Evolutionary conservation across 140 eudicot genomes (phyloP), one percentile per base, ranked within the genome.

Genomic region (Cichorium intybus): DNA sequence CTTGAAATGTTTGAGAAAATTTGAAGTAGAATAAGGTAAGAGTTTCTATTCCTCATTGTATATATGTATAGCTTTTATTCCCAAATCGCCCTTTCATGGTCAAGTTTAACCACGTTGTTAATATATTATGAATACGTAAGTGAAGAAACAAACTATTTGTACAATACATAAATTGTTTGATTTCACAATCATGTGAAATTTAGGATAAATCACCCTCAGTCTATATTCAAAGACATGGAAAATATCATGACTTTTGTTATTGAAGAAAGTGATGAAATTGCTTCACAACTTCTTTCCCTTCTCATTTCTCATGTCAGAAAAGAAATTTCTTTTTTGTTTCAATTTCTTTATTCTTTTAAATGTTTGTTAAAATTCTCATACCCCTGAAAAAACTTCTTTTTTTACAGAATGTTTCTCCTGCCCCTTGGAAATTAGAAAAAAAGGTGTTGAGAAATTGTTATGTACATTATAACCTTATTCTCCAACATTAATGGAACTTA

Each of bases 221-320:
- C 52, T 2, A 84, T 86, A 51, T 71, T 88, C 72, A 31, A 66
- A 21, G 66, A 79, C 76, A 86, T 93, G 95, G 90, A 84, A 79
- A 58, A 17, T 10, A 86, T 93, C 59, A 93, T 93, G 99, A 80
- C 84, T 5, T 28, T 72, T 66, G 59, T 75, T 26, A 68, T 93
- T 37, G 78, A 79, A 69, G 99, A 89, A 80, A 89, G 88, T 72
- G 99, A 88, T 11, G 84, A 78, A 22, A 71, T 85, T 34, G 57
- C 88, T 41, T 7, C 60, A 39, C 82, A 85, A 56, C 88, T 88
- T 70, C 72, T 93, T 20, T 74, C 45, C 45, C 78, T 79, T 64
- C 90, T 93, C 63, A 61, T 88, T 24, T 62, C 45, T 58, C 83
- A 84, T 79, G 83, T 82, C 43, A 81, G 29, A 62, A 81, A 64